Evolutionary conservation across 352 stramenopile species (phyloP).

Genomic region (Discostella stelligera): DNA sequence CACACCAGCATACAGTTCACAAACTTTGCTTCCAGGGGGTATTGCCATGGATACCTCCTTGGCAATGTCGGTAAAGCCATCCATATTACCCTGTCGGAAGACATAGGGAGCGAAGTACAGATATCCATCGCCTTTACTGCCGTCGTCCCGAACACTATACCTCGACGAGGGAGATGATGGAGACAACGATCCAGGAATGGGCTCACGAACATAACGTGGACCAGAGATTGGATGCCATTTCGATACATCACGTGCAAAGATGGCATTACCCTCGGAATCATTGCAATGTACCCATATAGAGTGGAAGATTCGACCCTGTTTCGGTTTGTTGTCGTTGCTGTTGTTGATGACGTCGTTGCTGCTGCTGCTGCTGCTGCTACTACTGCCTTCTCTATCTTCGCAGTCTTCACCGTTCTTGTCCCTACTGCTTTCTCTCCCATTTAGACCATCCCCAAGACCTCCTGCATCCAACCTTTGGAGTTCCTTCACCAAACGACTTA

Average conservation of each 20-base stretch:
- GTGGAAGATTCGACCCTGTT: conserved; percentile 31
- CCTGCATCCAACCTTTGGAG: conserved; percentile 52
- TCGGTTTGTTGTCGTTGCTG: not conserved
- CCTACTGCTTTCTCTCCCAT: not conserved
- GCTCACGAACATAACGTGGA: conserved; percentile 68
- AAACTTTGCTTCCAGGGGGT: conserved; percentile 66
- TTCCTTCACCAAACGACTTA: conserved; percentile 69
- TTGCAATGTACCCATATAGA: conserved; percentile 81
- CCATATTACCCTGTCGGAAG: conserved; percentile 86
- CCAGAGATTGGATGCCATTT: conserved; percentile 68
- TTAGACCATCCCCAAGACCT: too few species aligned
- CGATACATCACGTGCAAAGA: conserved; percentile 62
- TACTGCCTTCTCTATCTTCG: too few species aligned
- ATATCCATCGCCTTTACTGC: conserved; percentile 38
- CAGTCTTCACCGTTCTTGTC: not conserved
- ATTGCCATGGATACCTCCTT: conserved; percentile 62
- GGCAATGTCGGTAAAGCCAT: conserved; percentile 83
- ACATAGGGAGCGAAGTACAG: conserved; percentile 82
- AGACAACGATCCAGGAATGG: conserved; percentile 36
- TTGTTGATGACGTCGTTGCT: too few species aligned
- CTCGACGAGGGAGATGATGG: not conserved
- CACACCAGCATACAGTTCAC: conserved; percentile 86
- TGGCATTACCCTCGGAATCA: conserved; percentile 66
- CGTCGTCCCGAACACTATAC: not conserved
- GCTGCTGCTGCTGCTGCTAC: not conserved